phyloP scores from a whole-genome alignment of 2,329 filamentous ascomycete genomes.

The Monascus ruber region DNA sequence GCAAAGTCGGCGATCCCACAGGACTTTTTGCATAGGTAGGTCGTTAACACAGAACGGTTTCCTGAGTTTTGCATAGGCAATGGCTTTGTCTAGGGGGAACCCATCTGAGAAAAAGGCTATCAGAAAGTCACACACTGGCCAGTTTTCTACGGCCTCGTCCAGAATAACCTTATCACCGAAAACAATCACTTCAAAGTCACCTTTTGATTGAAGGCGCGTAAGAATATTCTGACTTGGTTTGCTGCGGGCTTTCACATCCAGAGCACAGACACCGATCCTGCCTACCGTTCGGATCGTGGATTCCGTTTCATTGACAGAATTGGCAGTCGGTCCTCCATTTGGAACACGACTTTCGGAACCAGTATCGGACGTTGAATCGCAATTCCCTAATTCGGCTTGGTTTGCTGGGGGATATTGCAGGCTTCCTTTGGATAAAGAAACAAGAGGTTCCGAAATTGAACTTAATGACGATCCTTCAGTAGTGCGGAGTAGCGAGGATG shows the following conservation, averaged over 20 bases:
- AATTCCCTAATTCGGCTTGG: conserved; percentile 7
- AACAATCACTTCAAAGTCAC: conserved; percentile 91
- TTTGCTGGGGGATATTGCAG: conserved; percentile 3
- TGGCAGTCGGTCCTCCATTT: conserved; percentile 34
- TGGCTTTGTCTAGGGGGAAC: conserved; percentile 92
- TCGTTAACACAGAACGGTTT: conserved; percentile 98
- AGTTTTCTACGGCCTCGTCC: conserved; percentile 92
- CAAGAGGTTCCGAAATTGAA: conserved; percentile 8
- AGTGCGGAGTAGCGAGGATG: neutral
- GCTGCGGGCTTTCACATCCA: conserved; percentile 91
- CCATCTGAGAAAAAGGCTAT: conserved; percentile 98
- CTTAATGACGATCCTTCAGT: conserved; percentile 6
- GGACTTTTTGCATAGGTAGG: conserved; percentile 87
- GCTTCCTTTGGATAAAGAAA: conserved; percentile 6
- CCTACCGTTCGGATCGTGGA: conserved; percentile 37
- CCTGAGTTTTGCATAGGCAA: conserved; percentile 82
- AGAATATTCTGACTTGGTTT: conserved; percentile 95
- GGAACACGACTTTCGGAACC: conserved; percentile 23
- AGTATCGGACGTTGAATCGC: conserved; percentile 14
- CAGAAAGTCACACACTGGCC: conserved; percentile 90
- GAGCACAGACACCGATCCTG: conserved; percentile 81
- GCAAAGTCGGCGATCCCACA: conserved; percentile 91
- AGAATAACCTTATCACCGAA: conserved; percentile 98
- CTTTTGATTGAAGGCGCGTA: conserved; percentile 77
- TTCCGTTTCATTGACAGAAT: conserved; percentile 60